Percentiles rank a stretch among this genome's conserved stretches.
Conservation (phyloP, 1,139 yeast species). For the Groenewaldozyma auringiensis region DNA sequence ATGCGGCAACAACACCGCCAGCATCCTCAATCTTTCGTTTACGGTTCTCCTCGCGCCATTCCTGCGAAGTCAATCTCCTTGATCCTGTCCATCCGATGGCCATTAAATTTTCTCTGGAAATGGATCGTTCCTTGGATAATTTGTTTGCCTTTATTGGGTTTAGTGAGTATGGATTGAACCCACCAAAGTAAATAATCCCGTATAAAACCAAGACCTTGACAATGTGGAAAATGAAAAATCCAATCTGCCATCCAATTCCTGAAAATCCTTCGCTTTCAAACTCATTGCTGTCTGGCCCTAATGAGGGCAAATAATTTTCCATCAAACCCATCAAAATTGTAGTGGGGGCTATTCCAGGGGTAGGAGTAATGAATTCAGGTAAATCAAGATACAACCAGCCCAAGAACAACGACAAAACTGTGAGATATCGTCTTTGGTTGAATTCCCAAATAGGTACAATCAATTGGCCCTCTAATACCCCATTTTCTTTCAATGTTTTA, state of each 20-base stretch:
- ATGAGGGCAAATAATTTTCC: slow-evolving; percentile 14
- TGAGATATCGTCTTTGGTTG: slow-evolving; percentile 42
- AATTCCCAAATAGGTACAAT: slow-evolving; percentile 72
- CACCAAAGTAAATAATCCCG: slow-evolving; percentile 55
- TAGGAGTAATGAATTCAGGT: slow-evolving; percentile 82
- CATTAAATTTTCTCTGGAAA: slow-evolving; percentile 49
- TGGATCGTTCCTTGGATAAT: slow-evolving; percentile 27
- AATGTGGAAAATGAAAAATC: slow-evolving; percentile 65
- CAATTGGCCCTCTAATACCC: slow-evolving; percentile 86
- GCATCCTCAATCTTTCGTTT: slow-evolving; percentile 53
- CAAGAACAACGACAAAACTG: slow-evolving; percentile 41
- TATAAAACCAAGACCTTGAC: slow-evolving; percentile 54
- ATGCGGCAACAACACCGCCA: slow-evolving; percentile 79
- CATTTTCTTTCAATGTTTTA: slow-evolving; percentile 36
- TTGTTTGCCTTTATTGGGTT: slow-evolving; percentile 34
- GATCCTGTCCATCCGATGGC: slow-evolving; percentile 90
- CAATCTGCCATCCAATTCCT: slow-evolving; percentile 51
- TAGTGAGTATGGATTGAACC: slow-evolving; percentile 63
- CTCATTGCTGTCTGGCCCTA: slow-evolving; percentile 8
- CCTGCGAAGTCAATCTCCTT: slow-evolving; percentile 61
- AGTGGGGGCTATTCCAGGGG: slow-evolving; percentile 86
- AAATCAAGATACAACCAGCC: slow-evolving; percentile 87
- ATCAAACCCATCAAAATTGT: slow-evolving; percentile 40
- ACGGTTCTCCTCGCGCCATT: slow-evolving; percentile 66
- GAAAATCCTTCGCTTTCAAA: slow-evolving; percentile 22